Evolutionary conservation across 225 moss, liverwort and hornwort genomes (phyloP).

Genomic region (Asterella californica): DNA sequence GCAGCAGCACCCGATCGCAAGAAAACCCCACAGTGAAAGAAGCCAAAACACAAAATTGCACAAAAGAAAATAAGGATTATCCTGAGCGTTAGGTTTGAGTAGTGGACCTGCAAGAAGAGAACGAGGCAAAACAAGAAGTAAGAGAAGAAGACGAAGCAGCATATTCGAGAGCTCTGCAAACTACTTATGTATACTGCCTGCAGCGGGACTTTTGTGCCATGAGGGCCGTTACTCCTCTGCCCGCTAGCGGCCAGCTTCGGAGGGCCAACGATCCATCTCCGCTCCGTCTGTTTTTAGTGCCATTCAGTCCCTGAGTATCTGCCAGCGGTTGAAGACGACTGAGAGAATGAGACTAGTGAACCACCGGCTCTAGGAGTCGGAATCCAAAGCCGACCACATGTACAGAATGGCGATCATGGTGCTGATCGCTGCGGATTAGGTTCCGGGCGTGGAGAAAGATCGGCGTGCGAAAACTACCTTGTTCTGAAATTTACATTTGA

Average conservation of each 20-base stretch:
- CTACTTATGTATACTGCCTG: background rate
- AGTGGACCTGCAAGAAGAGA: background rate
- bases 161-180: background rate
- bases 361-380: constrained; percentile 83
- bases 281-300: constrained; percentile 52
- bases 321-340: constrained; percentile 91
- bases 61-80: background rate
- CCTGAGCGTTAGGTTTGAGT: background rate
- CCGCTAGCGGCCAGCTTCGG: constrained; percentile 10
- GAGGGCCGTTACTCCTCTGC: constrained; percentile 34
- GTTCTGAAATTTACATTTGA: too few relatives aligned
- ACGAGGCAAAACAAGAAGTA: too few relatives aligned
- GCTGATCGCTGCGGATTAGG: constrained; percentile 63
- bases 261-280: constrained; percentile 21
- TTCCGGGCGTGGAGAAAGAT: constrained; percentile 91
- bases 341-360: constrained; percentile 97
- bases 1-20: too few relatives aligned
- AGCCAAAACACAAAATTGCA: too few relatives aligned
- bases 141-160: background rate
- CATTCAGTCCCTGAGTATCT: constrained; percentile 84
- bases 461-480: constrained; percentile 99
- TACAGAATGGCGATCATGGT: constrained; percentile 98
- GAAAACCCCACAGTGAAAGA: too few relatives aligned
- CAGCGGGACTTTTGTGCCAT: constrained; percentile 6
- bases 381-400: constrained; percentile 98